Evolutionary conservation across 345 rosid genomes (phyloP).

Genomic region (Murraya paniculata): DNA sequence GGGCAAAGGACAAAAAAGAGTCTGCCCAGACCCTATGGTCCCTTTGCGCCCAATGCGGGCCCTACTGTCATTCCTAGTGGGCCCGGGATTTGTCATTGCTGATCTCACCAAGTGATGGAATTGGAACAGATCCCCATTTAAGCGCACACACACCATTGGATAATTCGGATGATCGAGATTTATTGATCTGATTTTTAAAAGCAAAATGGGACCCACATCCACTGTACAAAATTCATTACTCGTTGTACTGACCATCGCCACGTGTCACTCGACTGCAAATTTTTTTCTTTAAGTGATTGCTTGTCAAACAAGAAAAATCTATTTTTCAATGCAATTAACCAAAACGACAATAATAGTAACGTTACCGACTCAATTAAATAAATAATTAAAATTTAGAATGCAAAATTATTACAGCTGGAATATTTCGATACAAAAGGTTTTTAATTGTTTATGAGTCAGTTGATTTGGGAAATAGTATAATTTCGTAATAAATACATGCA

Average conservation of each 20-base stretch:
- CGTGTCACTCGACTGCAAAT: neutral
- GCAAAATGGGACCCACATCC: conserved; percentile 16
- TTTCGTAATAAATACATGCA: neutral
- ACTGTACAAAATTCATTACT: neutral
- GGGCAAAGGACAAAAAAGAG: neutral
- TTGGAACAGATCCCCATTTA: neutral
- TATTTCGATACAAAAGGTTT: neutral
- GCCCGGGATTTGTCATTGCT: conserved; percentile 8
- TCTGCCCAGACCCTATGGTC: neutral
- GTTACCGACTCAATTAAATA: conserved; percentile 4
- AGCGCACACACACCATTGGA: neutral
- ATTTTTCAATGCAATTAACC: neutral
- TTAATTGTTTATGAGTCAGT: neutral
- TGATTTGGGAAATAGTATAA: neutral
- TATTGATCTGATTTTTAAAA: neutral
- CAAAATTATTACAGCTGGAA: conserved; percentile 11
- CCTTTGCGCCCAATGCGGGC: neutral
- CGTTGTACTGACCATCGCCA: neutral
- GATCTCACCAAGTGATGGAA: conserved; percentile 12
- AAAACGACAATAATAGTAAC: neutral
- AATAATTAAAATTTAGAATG: too few species aligned
- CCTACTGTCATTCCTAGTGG: conserved; percentile 15
- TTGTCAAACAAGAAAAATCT: conserved; percentile 2
- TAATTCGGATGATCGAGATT: neutral
- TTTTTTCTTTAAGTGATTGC: neutral